A percentile compares a stretch with the other conserved stretches of the same genome.
Evolutionary conservation across 2,329 filamentous ascomycete genomes (phyloP).

Genomic region (Microcyclosporella mali): DNA sequence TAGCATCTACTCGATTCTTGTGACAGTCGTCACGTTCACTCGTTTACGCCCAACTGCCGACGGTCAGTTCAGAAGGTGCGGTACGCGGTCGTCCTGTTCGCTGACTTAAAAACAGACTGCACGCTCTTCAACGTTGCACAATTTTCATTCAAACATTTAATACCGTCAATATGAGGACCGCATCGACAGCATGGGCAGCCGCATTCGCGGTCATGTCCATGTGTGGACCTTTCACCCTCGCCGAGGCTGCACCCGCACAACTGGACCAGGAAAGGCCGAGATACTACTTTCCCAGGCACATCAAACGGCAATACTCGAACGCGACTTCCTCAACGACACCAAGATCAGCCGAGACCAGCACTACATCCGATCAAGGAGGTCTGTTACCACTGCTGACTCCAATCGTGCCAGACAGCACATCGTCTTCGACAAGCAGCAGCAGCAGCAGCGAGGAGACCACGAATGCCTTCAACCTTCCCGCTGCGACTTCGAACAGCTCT

Average conservation of each 20-base stretch:
- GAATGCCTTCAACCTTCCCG: no score
- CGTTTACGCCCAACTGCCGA: conserved; percentile 41
- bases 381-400: background rate
- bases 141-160: conserved; percentile 18
- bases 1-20: conserved; percentile 23
- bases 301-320: conserved; percentile 38
- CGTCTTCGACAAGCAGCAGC: background rate
- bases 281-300: conserved; percentile 45
- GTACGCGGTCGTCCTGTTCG: background rate
- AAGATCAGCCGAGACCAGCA: conserved; percentile 1
- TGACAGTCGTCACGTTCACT: conserved; percentile 46
- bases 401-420: background rate
- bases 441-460: no score
- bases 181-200: conserved; percentile 42
- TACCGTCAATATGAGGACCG: conserved; percentile 36
- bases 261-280: conserved; percentile 33
- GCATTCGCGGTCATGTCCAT: conserved; percentile 42
- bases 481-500: no score
- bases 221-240: conserved; percentile 39
- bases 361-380: no score
- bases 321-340: background rate
- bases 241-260: conserved; percentile 45
- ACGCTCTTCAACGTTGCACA: conserved; percentile 10
- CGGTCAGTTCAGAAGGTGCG: conserved; percentile 21
- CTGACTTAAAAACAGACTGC: conserved; percentile 11